Percentiles rank a stretch among this genome's conserved stretches.
Evolutionary conservation across 257 asterid genomes (phyloP).

Genomic region (Solanum appendiculatum): DNA sequence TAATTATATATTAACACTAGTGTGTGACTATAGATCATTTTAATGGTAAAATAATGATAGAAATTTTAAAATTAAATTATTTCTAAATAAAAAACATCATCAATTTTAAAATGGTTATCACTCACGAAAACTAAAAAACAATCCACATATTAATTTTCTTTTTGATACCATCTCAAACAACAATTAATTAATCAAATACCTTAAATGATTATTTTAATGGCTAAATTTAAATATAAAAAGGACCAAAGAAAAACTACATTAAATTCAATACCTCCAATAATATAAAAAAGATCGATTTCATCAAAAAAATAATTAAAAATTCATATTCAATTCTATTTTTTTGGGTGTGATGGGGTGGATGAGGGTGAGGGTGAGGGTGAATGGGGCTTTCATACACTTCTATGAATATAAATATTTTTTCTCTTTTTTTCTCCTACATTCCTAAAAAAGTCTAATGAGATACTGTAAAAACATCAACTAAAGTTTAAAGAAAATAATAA

Average conservation of each 20-base stretch:
- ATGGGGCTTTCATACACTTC: background rate
- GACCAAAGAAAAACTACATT: background rate
- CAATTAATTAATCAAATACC: too few relatives aligned
- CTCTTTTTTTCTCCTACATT: background rate
- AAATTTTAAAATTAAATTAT: too few relatives aligned
- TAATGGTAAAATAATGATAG: background rate
- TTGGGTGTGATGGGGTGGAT: too few relatives aligned
- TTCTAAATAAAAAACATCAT: background rate
- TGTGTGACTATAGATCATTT: background rate
- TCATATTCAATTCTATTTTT: background rate
- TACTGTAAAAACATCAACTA: background rate
- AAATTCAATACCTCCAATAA: background rate
- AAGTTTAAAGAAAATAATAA: background rate
- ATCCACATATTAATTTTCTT: background rate
- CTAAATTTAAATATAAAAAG: too few relatives aligned
- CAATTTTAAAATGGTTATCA: background rate
- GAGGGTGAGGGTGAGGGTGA: background rate
- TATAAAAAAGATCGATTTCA: background rate
- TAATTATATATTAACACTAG: background rate
- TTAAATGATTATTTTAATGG: too few relatives aligned
- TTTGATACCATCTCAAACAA: background rate
- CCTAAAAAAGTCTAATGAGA: background rate
- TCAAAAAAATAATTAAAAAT: too few relatives aligned
- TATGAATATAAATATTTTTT: too few relatives aligned
- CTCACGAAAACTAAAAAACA: too few relatives aligned